These are phyloP conservation scores for Psidium guajava DNA, from an alignment of 345 rosid species.

Conservation along the genomic window DNA sequence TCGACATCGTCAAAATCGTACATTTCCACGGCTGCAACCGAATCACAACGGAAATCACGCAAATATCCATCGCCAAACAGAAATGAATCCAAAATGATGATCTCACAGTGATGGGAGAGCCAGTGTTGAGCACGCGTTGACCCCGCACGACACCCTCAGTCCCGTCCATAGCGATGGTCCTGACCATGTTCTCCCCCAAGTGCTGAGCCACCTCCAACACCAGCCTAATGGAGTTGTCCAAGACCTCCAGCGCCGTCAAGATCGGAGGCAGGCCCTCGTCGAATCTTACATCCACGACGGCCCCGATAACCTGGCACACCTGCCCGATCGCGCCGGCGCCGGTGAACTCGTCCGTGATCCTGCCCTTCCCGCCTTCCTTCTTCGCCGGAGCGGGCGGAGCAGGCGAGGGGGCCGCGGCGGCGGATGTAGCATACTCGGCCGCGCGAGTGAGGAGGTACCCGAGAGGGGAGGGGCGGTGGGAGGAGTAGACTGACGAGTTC, in stretches of 20 bases:
- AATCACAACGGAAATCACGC: neutral
- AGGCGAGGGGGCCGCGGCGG: conserved; percentile 33
- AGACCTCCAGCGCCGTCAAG: conserved; percentile 92
- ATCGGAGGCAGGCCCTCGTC: conserved; percentile 93
- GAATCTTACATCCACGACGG: conserved; percentile 87
- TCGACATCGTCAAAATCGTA: neutral
- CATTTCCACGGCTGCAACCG: neutral
- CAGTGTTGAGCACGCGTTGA: conserved; percentile 73
- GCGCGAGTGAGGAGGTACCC: conserved; percentile 46
- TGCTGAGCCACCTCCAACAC: conserved; percentile 98
- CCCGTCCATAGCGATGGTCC: conserved; percentile 97
- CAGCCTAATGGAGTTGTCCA: conserved; percentile 47
- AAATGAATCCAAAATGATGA: neutral
- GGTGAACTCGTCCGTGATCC: conserved; percentile 67
- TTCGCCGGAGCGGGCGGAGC: conserved; percentile 10
- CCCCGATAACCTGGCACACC: conserved; percentile 94
- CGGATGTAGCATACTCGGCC: conserved; percentile 49
- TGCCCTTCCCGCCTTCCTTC: conserved; percentile 16
- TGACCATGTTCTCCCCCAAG: conserved; percentile 69
- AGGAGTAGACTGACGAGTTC: conserved; percentile 16
- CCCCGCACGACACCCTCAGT: conserved; percentile 87
- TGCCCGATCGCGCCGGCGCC: conserved; percentile 84
- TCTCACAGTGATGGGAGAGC: conserved; percentile 84
- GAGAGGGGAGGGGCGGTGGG: conserved; percentile 28
- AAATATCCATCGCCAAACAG: neutral